These are phyloP conservation scores for Aspergillus caelatus DNA, from an alignment of 2,329 filamentous ascomycete genomes.

Conservation along the genomic window DNA sequence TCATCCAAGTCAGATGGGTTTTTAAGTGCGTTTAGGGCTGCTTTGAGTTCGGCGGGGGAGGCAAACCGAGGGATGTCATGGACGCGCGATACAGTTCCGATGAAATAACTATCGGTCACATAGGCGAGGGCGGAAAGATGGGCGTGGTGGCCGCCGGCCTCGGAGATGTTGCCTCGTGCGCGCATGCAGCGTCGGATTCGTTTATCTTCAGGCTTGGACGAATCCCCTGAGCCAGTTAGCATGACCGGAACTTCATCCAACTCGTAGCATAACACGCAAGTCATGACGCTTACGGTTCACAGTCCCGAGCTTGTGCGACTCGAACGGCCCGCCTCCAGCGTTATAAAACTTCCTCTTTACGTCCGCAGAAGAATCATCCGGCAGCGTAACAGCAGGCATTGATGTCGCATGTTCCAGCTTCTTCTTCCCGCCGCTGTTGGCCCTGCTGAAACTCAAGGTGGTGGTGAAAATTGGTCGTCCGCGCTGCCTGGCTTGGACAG, in stretches of 20 bases:
- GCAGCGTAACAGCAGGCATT: conserved; percentile 58
- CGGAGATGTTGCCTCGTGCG: conserved; percentile 67
- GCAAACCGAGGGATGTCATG: conserved; percentile 79
- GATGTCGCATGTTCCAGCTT: conserved; percentile 67
- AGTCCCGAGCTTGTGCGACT: conserved; percentile 60
- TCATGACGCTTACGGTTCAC: conserved; percentile 51
- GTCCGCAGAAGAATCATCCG: conserved; percentile 34
- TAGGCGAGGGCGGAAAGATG: conserved; percentile 90
- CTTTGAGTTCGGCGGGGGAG: conserved; percentile 49
- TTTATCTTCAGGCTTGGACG: conserved; percentile 63
- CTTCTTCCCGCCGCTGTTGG: conserved; percentile 55
- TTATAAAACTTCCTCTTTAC: conserved; percentile 31
- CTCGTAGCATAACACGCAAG: neutral
- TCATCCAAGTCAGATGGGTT: conserved; percentile 49
- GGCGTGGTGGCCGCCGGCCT: conserved; percentile 72
- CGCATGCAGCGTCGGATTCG: conserved; percentile 61
- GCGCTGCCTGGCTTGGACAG: conserved; percentile 90
- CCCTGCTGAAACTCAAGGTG: conserved; percentile 82
- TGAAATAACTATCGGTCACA: conserved; percentile 90
- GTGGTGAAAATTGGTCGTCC: conserved; percentile 93
- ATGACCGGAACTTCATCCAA: neutral
- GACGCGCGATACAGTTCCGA: conserved; percentile 80
- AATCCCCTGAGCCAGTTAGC: conserved; percentile 34
- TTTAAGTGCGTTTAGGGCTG: conserved; percentile 42
- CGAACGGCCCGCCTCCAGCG: conserved; percentile 55